Evolutionary conservation across 495 filamentous ascomycete species (phyloP), one percentile per base, ranked within the genome.

Genomic region (Aspergillus leporis): DNA sequence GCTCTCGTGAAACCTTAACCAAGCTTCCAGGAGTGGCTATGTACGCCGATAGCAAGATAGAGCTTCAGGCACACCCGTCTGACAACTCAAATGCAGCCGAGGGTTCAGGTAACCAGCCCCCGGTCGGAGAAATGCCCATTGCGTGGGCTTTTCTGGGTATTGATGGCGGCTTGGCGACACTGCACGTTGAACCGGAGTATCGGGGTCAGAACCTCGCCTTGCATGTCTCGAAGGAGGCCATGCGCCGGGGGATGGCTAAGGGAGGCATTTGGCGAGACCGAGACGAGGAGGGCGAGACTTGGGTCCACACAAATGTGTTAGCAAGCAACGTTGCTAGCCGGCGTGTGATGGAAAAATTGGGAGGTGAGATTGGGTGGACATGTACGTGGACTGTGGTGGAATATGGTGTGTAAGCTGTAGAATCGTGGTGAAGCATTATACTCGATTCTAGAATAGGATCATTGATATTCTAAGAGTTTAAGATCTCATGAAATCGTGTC

Each of bases 151-250:
- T 81, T 58, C 57, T 82, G 5, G 74, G 73, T 6, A 28, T 72
- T 4, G 81, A 84, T 65, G 81, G 81, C 3, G 66, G 69, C 6
- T 54, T 84, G 46, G 68, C 74, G 7, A 79, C 78, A 8, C 51
- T 85, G 55, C 78, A 82, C 65, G 81, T 83, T 47, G 73, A 82
- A 52, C 66, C 71, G 31, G 76, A 68, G 48, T 72, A 83, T 69
- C 67, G 81, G 1, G 77, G 80, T 0, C 63, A 60, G 28, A 79
- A 80, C 1, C 56, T 84, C 4, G 80, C 77, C 21, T 64, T 69
- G 40, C 28, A 57, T 14, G 70, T 83, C 49, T 72, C 71, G 0
- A 62, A 60, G 31, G 67, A 77, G 52, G 60, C 78, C 0, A 74
- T 74, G 72, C 59, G 61, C 25, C 48, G 59, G 41, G 70, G 74